Base-by-base conservation (phyloP, 768 basidiomycete genomes). In the Rubroboletus pulcherrimus region DNA sequence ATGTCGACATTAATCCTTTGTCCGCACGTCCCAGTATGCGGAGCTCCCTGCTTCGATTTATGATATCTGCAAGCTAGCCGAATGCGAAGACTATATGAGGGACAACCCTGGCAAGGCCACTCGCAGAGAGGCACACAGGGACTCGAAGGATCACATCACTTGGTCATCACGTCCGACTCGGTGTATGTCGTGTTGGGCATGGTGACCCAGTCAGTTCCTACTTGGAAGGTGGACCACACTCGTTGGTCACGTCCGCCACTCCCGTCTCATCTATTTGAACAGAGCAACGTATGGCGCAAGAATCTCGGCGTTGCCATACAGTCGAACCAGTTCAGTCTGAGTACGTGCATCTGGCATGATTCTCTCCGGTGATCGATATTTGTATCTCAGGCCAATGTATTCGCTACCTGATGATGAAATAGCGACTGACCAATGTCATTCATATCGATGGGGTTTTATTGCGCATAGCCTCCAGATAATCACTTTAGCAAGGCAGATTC, bases 151-250 rank as follows among this genome's bases (percentile, higher is more conserved):
- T 12, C 59, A 48, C 40, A 34, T 43, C 3, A 54, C 57, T 26
- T 26, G 26, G 26, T 26, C 26, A 5, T 26, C 26, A 26, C 26
- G 2, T 26, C 26, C 5, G 26, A 26, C 56, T 73, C 72, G 1
- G 72, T 73, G 52, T 74, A 73, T 41, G 71, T 74, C 21, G 21
- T 21, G 21, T 21, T 21, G 21, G 21, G 26, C 17, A 67, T 70
- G 34, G 71, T 73, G 46, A 71, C 73, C 1, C 66, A 75, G 55
- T 74, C 70, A 71, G 57, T 71, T 45, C 71, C 67, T 4, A n/a
- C 31, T 31, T 75, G 71, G 72, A 67, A 68, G 65, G 71, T 68
- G 17, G 26, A 26, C 26, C 26, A 26, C 26, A 45, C 21, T 21
- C 21, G 47, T 31, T 17, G 7, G 34, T n/a, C 1, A 6, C 11